Evolutionary conservation across 495 filamentous ascomycete species (phyloP).

Genomic region (Aspergillus coremiiformis): DNA sequence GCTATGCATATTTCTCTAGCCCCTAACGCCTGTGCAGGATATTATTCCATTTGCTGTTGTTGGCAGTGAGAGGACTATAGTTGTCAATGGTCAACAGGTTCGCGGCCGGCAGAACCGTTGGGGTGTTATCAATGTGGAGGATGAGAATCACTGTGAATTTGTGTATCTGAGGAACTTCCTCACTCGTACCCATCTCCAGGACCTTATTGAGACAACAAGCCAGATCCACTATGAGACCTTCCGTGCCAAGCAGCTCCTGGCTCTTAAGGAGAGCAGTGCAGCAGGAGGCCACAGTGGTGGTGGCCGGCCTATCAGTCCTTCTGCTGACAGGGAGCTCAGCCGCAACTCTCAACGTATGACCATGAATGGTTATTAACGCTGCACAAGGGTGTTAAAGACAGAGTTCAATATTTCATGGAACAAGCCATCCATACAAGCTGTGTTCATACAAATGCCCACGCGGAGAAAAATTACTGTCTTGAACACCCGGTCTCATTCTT

Average conservation of each 20-base stretch:
- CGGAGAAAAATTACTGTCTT: conserved; percentile 10
- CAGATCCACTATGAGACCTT: conserved; percentile 99
- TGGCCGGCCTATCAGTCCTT: conserved; percentile 88
- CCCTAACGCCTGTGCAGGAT: conserved; percentile 49
- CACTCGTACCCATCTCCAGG: conserved; percentile 90
- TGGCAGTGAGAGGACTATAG: conserved; percentile 94
- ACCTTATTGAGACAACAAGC: conserved; percentile 98
- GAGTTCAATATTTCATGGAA: conserved; percentile 10
- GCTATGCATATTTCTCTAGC: neutral
- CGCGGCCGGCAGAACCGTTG: conserved; percentile 97
- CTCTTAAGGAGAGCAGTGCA: conserved; percentile 94
- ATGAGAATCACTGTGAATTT: conserved; percentile 99
- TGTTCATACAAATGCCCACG: conserved; percentile 5
- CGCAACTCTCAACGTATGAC: conserved; percentile 91
- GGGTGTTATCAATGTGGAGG: conserved; percentile 99
- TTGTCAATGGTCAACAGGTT: conserved; percentile 95
- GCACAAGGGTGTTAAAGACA: neutral
- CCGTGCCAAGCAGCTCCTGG: conserved; percentile 97
- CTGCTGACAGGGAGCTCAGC: conserved; percentile 92
- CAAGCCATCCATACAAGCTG: conserved; percentile 8
- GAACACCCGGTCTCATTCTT: conserved; percentile 8
- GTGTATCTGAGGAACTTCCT: conserved; percentile 97
- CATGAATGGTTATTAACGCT: conserved; percentile 87
- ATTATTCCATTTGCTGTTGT: conserved; percentile 98
- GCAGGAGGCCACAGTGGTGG: conserved; percentile 61